phyloP scores from a whole-genome alignment of 208 protist species.

The Herpetomonas tarakana region DNA sequence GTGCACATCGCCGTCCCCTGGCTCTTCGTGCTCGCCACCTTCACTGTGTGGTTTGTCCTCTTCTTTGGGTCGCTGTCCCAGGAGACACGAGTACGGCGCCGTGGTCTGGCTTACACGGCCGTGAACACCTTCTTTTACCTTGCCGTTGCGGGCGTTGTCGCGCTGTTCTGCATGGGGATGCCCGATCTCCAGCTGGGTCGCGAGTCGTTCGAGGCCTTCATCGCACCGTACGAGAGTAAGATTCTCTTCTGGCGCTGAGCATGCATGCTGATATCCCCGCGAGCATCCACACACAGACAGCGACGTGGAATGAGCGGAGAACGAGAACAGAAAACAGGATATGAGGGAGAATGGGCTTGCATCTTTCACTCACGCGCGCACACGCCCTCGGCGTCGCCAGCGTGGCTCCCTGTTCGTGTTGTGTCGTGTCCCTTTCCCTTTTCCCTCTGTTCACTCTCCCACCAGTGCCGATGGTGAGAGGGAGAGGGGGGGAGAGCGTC shows the following conservation, averaged over 20 bases:
- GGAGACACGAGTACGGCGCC: slow-evolving; percentile 28
- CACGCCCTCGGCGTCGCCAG: too few species aligned
- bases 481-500: too few species aligned
- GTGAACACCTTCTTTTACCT: slow-evolving; percentile 70
- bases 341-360: too few species aligned
- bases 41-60: slow-evolving; percentile 59
- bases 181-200: slow-evolving; percentile 77
- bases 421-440: too few species aligned
- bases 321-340: neutral
- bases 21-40: slow-evolving; percentile 44
- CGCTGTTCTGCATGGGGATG: slow-evolving; percentile 73
- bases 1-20: slow-evolving; percentile 68
- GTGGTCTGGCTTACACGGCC: slow-evolving; percentile 16
- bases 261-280: too few species aligned
- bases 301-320: too few species aligned
- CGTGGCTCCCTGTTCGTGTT: too few species aligned
- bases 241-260: slow-evolving; percentile 57
- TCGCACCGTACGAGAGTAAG: slow-evolving; percentile 49
- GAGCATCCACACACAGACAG: too few species aligned
- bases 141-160: slow-evolving; percentile 39
- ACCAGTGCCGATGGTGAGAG: too few species aligned
- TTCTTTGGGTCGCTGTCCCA: slow-evolving; percentile 69
- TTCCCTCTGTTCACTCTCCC: too few species aligned
- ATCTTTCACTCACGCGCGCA: too few species aligned
- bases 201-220: slow-evolving; percentile 41